Evolutionary conservation across 2,329 filamentous ascomycete genomes (phyloP).

Genomic region (Pezicula rhizophila): DNA sequence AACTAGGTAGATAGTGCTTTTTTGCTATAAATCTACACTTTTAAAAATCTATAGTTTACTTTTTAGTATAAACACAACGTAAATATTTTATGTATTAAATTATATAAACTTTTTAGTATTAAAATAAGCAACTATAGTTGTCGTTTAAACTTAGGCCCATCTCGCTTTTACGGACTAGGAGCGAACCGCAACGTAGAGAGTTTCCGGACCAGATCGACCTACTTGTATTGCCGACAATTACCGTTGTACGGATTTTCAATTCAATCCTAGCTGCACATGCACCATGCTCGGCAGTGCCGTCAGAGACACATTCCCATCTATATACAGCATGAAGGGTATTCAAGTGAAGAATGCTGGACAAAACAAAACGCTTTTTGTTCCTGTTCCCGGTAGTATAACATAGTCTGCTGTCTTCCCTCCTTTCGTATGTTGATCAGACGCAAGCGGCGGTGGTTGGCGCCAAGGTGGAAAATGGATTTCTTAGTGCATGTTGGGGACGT

Average conservation of each 20-base stretch:
- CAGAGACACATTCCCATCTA: slow-evolving; percentile 11
- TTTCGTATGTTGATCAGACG: slow-evolving; percentile 5
- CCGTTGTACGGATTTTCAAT: slow-evolving; percentile 11
- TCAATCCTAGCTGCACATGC: slow-evolving; percentile 14
- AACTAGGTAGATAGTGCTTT: too few relatives aligned
- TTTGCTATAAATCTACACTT: too few relatives aligned
- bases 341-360: slow-evolving; percentile 20
- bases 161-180: too few relatives aligned
- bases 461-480: slow-evolving; percentile 21
- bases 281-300: slow-evolving; percentile 4
- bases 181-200: too few relatives aligned
- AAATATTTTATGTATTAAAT: too few relatives aligned
- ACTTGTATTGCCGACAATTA: too few relatives aligned
- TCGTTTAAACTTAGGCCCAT: too few relatives aligned
- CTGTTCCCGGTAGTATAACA: slow-evolving; percentile 7
- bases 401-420: slow-evolving; percentile 15
- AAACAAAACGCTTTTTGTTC: slow-evolving; percentile 24
- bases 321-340: slow-evolving; percentile 25
- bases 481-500: slow-evolving; percentile 26
- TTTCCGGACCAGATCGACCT: too few relatives aligned
- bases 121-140: too few relatives aligned
- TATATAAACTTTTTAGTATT: too few relatives aligned
- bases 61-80: too few relatives aligned
- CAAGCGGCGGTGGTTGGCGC: slow-evolving; percentile 22
- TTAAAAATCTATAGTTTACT: too few relatives aligned